A percentile compares a stretch with the other conserved stretches of the same genome.
Conservation (phyloP, 1,139 yeast genomes). For the Pichia sp. region DNA sequence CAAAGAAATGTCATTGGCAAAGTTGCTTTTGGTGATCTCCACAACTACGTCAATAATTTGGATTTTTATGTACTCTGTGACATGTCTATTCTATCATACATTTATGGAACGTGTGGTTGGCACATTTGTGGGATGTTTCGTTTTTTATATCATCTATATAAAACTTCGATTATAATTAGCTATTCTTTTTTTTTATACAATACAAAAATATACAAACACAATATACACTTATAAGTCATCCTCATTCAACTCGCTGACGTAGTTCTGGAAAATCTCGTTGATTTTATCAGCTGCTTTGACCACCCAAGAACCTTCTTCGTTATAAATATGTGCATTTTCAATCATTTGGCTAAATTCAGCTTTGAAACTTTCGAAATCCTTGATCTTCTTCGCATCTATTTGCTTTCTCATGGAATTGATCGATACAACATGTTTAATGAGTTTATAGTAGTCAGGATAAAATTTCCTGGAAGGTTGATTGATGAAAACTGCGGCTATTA, state of each 20-base stretch:
- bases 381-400: slow-evolving; percentile 45
- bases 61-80: slow-evolving; percentile 34
- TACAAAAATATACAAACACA: background rate
- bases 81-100: slow-evolving; percentile 59
- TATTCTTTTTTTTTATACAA: background rate
- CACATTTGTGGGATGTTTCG: slow-evolving; percentile 34
- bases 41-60: slow-evolving; percentile 7
- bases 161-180: slow-evolving; percentile 5
- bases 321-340: slow-evolving; percentile 77
- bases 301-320: slow-evolving; percentile 82
- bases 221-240: slow-evolving; percentile 2
- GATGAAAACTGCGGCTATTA: slow-evolving; percentile 52
- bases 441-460: slow-evolving; percentile 82
- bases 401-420: slow-evolving; percentile 59
- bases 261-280: slow-evolving; percentile 31
- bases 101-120: slow-evolving; percentile 48
- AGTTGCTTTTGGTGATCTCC: background rate
- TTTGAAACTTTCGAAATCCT: slow-evolving; percentile 48
- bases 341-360: slow-evolving; percentile 74
- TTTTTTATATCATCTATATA: slow-evolving; percentile 31
- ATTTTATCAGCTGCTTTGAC: slow-evolving; percentile 67
- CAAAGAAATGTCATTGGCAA: background rate
- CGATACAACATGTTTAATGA: slow-evolving; percentile 78
- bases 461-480: slow-evolving; percentile 61
- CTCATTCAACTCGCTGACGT: slow-evolving; percentile 6